Evolutionary conservation across 139 green algal species (phyloP), one percentile per base, ranked within the genome.

Genomic region (Chlamydomonas sp.): DNA sequence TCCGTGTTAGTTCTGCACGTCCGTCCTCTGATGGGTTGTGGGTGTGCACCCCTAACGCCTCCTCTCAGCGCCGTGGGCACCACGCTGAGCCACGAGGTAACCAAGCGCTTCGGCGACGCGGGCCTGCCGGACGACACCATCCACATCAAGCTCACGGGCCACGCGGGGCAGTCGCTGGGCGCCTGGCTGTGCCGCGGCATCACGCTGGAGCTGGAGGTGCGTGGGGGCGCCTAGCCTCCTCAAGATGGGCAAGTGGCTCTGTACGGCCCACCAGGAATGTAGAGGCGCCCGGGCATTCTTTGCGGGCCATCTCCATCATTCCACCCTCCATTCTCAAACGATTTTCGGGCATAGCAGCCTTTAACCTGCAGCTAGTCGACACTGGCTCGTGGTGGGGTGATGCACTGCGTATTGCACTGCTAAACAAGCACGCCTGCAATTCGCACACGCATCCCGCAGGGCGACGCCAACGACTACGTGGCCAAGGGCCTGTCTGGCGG

Each of bases 401-500:
- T 49, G 31, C 31, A 49, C 31, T 49, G 31, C 31, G 31, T 49
- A 49, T 49, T 49, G 31, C 31, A 49, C 31, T 49, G 31, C 31
- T 49, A 49, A 49, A 49, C 31, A 49, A 49, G 31, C 31, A 49
- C 31, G 31, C n/a, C n/a, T 8, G 7, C 8, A 6, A 8, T 12
- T 12, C 72, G 4, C 5, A 5, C 72, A 5, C 75, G 57, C 9
- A 3, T 20, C 20, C 18, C 20, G 4, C 78, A 83, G 71, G 97
- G 97, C 3, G 97, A 99, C 78, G 95, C 97, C 69, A 99, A 99
- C 88, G 97, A 99, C 93, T 99, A 99, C 79, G 97, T 99, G 5
- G 97, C 95, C 90, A 99, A 99, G 92, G 96, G 96, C 67, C 91
- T 99, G 68, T 96, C 89, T 66, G 96, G 97, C 66, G 96, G 95